phyloP scores from a whole-genome alignment of 192 early-diverging fungal genomes.

The Backusella morwellensis region DNA sequence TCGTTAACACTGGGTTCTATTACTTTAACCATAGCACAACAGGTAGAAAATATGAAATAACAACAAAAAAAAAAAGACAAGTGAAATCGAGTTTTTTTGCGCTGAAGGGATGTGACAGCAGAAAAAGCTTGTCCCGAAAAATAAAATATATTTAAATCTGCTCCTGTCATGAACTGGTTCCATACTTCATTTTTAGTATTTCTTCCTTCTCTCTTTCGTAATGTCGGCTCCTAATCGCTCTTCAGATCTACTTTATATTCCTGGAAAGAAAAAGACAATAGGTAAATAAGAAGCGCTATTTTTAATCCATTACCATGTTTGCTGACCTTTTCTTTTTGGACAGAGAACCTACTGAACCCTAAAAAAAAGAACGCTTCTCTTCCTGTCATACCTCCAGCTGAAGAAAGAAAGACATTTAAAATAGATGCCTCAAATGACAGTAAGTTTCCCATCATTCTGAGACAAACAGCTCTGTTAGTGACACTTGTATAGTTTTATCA shows the following conservation, averaged over 20 bases:
- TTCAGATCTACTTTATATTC: conserved; percentile 15
- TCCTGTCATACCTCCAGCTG: conserved; percentile 29
- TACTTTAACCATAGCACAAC: conserved; percentile 41
- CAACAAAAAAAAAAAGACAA: not conserved
- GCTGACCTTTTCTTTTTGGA: not conserved
- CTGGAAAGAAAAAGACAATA: conserved; percentile 12
- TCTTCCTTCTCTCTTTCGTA: not conserved
- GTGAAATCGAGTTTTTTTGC: not conserved
- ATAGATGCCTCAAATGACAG: conserved; percentile 36
- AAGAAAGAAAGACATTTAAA: conserved; percentile 44
- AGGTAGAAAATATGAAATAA: not conserved
- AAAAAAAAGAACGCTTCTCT: not conserved
- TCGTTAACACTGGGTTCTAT: conserved; percentile 54
- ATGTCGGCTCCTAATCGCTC: not conserved
- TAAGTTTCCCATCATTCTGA: not conserved
- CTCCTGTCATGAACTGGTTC: not conserved
- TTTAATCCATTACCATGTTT: not conserved
- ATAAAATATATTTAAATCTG: not conserved
- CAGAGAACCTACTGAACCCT: not conserved
- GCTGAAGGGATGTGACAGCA: not conserved
- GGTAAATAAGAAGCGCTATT: not conserved
- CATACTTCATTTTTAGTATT: not conserved
- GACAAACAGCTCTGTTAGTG: too few relatives aligned
- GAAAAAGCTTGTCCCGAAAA: not conserved
- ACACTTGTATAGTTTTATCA: conserved; percentile 31